Evolutionary conservation across 129 eudicot species (phyloP), one percentile per base, ranked within the genome.

Genomic region (Artemisia annua): DNA sequence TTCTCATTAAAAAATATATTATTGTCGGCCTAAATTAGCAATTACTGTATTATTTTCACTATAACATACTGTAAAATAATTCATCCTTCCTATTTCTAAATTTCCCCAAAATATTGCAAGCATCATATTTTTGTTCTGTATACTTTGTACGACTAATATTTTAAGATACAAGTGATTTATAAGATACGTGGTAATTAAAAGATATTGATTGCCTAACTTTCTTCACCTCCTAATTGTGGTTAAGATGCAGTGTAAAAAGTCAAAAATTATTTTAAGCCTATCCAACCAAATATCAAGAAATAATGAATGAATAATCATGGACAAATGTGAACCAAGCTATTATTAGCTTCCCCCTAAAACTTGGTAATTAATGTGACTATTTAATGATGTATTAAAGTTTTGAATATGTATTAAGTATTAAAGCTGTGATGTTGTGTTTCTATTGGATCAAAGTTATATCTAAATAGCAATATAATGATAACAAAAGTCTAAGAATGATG

Each of bases 311-410:
- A 53, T 66, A 18, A 35, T 18, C 22, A 75, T 75, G 32, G 63
- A 65, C 66, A 32, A 64, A 65, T 65, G 79, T 55, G 67, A 75
- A 67, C 73, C 48, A 39, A 67, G 73, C 59, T 43, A 56, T 66
- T 20, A 19, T 19, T 75, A 30, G 60, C 39, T 55, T 55, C 50
- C 67, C 67, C 79, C 9, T 48, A 66, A 66, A 66, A 4, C n/a
- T 44, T 55, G 66, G 79, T 55, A 66, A 22, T 57, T 66, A 66
- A 55, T 66, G 30, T 35, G 20, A 74, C 19, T 3, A 32, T 4
- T 64, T 13, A 32, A 14, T 62, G 24, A 14, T 62, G n/a, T 26
- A 14, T 28, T 14, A n/a, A 26, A 13, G 4, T 58, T 5, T 28
- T 62, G 14, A 30, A 30, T 30, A 62, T 28, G 67, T 15, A 5